Base-by-base conservation (phyloP, 352 stramenopile species). In the Aphanomyces cochlioides region DNA sequence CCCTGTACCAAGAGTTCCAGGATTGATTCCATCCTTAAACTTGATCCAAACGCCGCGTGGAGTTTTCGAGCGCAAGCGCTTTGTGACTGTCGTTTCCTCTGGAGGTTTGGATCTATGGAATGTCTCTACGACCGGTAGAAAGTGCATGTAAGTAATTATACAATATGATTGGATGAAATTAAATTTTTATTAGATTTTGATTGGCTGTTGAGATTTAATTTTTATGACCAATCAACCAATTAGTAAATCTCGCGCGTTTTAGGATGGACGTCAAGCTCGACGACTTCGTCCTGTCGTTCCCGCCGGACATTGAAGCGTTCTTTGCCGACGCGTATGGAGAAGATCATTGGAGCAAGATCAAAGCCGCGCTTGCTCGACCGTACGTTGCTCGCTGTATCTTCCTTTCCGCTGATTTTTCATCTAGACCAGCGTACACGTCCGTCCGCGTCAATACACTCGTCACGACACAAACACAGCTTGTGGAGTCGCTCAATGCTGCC, bases 361-460 rank as follows among this genome's bases (percentile, higher is more conserved):
- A 93, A 68, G 80, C 77, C 38, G 78, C 84, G 34, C 77, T 96
- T 48, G 82, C 84, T 36, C 75, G 75, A 13, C 79, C 84, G 82
- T 90, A 85, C 48, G 79, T 81, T 66, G 1, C 10, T 28, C 28
- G 28, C 28, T 28, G 28, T 73, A 67, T n/a, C 12, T 68, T 50
- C 53, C 72, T 36, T 43, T 15, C 56, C 38, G 19, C 28, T 15
- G n/a, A 48, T 21, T 67, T 10, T 17, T 47, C 3, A 4, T 7
- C 47, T 70, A 89, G 86, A 1, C 81, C 84, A 21, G 74, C 76
- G 5, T 89, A 88, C 74, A 96, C 89, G 36, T 83, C 82, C 1
- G 81, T 94, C 37, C 85, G 89, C 8, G 84, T 95, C 39, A 93
- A 95, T 65, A 92, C 84, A 8, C 75, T 90, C 58, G 82, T 77